These are phyloP conservation scores for Ormosia emarginata DNA, from an alignment of 306 rosid species.

Conservation along the genomic window DNA sequence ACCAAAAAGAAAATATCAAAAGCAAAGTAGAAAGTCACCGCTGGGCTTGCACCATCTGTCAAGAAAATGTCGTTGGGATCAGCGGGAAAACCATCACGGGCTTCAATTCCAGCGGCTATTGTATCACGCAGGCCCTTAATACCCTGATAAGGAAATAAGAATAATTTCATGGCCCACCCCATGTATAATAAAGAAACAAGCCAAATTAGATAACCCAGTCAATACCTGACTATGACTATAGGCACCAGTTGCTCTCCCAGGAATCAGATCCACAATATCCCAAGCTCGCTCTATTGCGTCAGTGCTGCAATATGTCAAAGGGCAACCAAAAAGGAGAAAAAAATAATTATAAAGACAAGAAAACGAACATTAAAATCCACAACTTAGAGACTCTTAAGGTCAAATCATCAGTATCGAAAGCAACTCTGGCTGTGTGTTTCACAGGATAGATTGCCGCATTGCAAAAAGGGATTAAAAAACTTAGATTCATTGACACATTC, in stretches of 20 bases:
- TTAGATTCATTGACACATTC: neutral
- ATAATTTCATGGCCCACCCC: neutral
- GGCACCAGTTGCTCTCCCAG: slow-evolving; percentile 93
- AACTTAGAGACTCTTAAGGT: neutral
- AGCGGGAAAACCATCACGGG: slow-evolving; percentile 80
- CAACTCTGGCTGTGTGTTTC: neutral
- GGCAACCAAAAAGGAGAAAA: neutral
- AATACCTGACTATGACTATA: slow-evolving; percentile 93
- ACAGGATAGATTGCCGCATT: neutral
- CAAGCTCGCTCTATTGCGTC: slow-evolving; percentile 81
- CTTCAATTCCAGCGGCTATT: slow-evolving; percentile 81
- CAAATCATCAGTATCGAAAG: neutral
- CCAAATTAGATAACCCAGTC: neutral
- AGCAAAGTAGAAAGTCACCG: slow-evolving; percentile 36
- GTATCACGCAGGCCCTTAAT: slow-evolving; percentile 78
- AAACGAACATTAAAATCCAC: neutral
- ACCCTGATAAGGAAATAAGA: slow-evolving; percentile 52
- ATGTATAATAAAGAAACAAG: neutral
- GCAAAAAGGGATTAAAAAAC: neutral
- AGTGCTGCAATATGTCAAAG: slow-evolving; percentile 45
- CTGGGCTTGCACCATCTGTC: slow-evolving; percentile 98
- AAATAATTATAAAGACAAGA: neutral
- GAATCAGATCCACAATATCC: slow-evolving; percentile 79
- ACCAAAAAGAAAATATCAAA: neutral
- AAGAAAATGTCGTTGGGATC: slow-evolving; percentile 76